Percentiles rank a stretch among this genome's conserved stretches.
Conservation (phyloP, 2,329 filamentous ascomycete species). For the Phialemonium atrogriseum region DNA sequence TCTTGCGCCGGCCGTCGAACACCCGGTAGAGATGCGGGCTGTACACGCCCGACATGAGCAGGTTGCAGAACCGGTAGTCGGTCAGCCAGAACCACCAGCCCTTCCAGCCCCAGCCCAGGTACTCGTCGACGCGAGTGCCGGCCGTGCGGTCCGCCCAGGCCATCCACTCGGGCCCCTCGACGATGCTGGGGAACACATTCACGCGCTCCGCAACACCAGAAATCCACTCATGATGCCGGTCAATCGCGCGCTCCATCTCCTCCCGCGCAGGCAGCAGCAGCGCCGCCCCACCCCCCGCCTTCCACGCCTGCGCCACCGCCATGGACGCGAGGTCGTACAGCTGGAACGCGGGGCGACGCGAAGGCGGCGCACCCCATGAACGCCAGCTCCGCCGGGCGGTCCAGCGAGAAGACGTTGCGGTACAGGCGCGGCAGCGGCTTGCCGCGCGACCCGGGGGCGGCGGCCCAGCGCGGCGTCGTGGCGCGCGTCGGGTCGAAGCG, state of each 20-base stretch:
- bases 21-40: slow-evolving; percentile 9
- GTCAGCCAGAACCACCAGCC: slow-evolving; percentile 9
- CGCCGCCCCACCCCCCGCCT: not conserved
- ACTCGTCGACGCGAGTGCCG: slow-evolving; percentile 9
- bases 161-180: slow-evolving; percentile 9
- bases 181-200: slow-evolving; percentile 6
- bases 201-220: not conserved
- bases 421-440: slow-evolving; percentile 7
- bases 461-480: slow-evolving; percentile 4
- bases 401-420: slow-evolving; percentile 9
- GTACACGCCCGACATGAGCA: slow-evolving; percentile 9
- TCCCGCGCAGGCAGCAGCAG: not conserved
- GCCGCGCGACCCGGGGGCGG: not conserved
- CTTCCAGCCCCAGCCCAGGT: slow-evolving; percentile 9
- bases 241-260: slow-evolving; percentile 1
- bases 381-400: slow-evolving; percentile 4
- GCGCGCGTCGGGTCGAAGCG: slow-evolving; percentile 6
- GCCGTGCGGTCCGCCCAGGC: slow-evolving; percentile 8
- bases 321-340: slow-evolving; percentile 1
- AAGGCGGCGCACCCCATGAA: not conserved
- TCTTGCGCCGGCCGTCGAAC: slow-evolving; percentile 11
- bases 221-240: slow-evolving; percentile 2
- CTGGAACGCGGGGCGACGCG: not conserved
- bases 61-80: slow-evolving; percentile 9
- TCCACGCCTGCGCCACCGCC: slow-evolving; percentile 1